These are phyloP conservation scores for Ceratocystiopsis brevicomis DNA, from an alignment of 2,329 filamentous ascomycete genomes.

Conservation along the genomic window DNA sequence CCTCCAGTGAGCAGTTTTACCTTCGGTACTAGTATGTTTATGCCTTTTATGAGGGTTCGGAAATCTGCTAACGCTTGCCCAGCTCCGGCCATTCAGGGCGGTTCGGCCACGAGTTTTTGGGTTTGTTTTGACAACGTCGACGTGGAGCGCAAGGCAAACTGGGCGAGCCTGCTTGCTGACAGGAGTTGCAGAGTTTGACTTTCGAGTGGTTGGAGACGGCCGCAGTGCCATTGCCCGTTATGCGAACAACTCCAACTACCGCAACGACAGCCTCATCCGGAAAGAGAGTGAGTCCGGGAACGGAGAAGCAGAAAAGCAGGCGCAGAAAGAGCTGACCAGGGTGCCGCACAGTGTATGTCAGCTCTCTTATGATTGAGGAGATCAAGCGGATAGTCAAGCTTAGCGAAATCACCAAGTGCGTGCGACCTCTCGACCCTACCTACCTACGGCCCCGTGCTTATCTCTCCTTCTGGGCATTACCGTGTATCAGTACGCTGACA, in stretches of 20 bases:
- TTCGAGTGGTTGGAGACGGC: constrained; percentile 79
- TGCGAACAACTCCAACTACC: constrained; percentile 98
- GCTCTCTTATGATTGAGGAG: constrained; percentile 72
- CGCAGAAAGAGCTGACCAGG: too few relatives aligned
- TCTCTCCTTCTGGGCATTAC: too few relatives aligned
- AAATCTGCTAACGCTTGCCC: constrained; percentile 2
- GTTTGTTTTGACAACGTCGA: constrained; percentile 15
- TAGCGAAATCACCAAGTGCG: constrained; percentile 91
- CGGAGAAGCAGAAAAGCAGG: too few relatives aligned
- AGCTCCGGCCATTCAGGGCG: constrained; percentile 95
- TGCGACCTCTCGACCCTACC: neutral
- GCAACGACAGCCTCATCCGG: constrained; percentile 92
- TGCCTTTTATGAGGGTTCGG: too few relatives aligned
- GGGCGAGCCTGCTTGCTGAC: too few relatives aligned
- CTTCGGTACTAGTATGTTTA: constrained; percentile 80
- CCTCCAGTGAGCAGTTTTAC: constrained; percentile 71
- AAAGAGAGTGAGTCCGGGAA: constrained; percentile 69
- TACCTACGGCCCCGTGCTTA: neutral
- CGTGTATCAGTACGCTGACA: neutral
- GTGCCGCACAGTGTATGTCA: constrained; percentile 64
- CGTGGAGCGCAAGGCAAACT: too few relatives aligned
- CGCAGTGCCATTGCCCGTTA: constrained; percentile 87
- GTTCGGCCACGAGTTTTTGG: constrained; percentile 95
- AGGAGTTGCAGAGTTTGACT: constrained; percentile 63
- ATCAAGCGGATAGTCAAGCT: constrained; percentile 95